Evolutionary conservation across 495 filamentous ascomycete genomes (phyloP).

Genomic region (Ascobolus immersus): DNA sequence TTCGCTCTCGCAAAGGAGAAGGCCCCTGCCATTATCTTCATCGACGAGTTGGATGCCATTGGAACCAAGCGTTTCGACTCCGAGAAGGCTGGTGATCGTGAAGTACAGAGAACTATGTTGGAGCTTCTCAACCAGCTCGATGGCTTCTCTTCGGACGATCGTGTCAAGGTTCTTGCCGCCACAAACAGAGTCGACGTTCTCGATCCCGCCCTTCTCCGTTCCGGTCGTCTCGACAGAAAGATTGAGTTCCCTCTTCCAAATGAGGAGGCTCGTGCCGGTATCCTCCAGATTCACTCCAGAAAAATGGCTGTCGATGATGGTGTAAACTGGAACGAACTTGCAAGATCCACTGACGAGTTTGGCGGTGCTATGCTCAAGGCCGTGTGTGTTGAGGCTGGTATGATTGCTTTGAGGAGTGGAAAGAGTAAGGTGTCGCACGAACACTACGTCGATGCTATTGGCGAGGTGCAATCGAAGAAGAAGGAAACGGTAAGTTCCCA

Average conservation of each 20-base stretch:
- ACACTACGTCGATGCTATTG: conserved; percentile 96
- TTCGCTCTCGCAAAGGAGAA: conserved; percentile 97
- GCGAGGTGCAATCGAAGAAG: conserved; percentile 95
- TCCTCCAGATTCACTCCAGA: conserved; percentile 84
- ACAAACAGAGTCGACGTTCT: conserved; percentile 97
- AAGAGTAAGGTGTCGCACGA: conserved; percentile 89
- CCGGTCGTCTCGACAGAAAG: conserved; percentile 87
- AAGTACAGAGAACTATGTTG: conserved; percentile 97
- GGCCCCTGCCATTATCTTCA: conserved; percentile 97
- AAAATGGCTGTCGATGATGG: conserved; percentile 92
- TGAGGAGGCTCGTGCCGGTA: conserved; percentile 91
- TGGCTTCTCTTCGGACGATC: conserved; percentile 94
- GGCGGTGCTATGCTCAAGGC: conserved; percentile 93
- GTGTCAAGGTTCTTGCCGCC: conserved; percentile 93
- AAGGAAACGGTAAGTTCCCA: conserved; percentile 36
- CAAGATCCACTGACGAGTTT: conserved; percentile 95
- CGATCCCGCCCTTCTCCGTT: conserved; percentile 79
- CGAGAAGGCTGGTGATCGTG: conserved; percentile 91
- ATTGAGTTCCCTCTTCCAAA: conserved; percentile 99
- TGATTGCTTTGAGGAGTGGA: conserved; percentile 88
- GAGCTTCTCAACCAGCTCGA: conserved; percentile 97
- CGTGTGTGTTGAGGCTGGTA: conserved; percentile 94
- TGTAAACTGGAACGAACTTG: conserved; percentile 92
- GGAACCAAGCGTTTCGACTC: conserved; percentile 98
- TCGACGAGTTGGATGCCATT: conserved; percentile 90